Conservation (phyloP, 108 stramenopile species). For the Pseudonitzschia delicatissima region DNA sequence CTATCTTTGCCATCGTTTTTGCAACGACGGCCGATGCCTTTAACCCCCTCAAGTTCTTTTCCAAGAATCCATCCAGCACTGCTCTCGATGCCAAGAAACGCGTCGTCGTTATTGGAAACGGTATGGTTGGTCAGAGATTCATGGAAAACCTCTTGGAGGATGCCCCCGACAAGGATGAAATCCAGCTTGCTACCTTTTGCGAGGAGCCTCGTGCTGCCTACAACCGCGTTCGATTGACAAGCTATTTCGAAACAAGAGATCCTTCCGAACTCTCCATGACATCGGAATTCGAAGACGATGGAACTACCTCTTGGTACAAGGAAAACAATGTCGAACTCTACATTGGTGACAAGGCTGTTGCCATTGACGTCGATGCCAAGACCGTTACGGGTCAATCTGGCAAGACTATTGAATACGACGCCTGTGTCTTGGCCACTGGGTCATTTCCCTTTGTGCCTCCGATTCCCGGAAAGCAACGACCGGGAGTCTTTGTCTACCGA, state of each 20-base stretch:
- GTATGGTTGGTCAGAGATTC: slow-evolving; percentile 94
- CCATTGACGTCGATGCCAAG: slow-evolving; percentile 80
- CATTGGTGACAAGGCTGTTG: slow-evolving; percentile 80
- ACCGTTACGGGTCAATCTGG: slow-evolving; percentile 75
- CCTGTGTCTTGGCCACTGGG: slow-evolving; percentile 90
- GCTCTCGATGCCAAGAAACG: slow-evolving; percentile 49
- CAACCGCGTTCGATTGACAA: slow-evolving; percentile 91
- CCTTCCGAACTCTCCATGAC: slow-evolving; percentile 83
- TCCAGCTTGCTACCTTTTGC: slow-evolving; percentile 84
- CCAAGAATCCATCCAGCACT: background rate
- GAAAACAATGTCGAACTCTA: slow-evolving; percentile 80
- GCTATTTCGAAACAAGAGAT: slow-evolving; percentile 89
- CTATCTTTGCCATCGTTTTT: background rate
- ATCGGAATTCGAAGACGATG: slow-evolving; percentile 70
- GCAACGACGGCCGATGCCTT: background rate
- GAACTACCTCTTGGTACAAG: slow-evolving; percentile 82
- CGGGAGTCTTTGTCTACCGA: slow-evolving; percentile 93
- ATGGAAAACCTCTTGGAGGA: slow-evolving; percentile 88
- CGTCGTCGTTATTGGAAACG: slow-evolving; percentile 88
- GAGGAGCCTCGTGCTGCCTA: slow-evolving; percentile 92
- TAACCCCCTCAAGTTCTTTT: background rate
- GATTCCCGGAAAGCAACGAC: slow-evolving; percentile 86
- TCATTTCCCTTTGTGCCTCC: slow-evolving; percentile 93
- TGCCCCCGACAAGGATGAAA: slow-evolving; percentile 40
- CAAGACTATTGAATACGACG: slow-evolving; percentile 80